Conservation (phyloP, 83 land plant genomes). For the Picea engelmannii region DNA sequence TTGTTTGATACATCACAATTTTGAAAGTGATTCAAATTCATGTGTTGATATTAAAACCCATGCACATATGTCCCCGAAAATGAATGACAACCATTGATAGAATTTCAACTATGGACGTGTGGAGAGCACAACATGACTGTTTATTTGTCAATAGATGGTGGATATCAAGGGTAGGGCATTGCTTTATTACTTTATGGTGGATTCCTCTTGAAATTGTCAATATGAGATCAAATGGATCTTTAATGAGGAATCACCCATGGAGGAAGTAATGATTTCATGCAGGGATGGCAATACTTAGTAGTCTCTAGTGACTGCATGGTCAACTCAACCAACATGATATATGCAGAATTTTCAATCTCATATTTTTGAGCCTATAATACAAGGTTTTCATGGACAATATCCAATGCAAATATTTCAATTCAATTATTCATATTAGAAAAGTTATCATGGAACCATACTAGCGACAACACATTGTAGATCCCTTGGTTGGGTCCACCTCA, state of each 20-base stretch:
- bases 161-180: no score
- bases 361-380: neutral
- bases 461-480: conserved; percentile 6
- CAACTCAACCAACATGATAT: neutral
- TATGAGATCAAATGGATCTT: neutral
- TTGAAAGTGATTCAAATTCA: no score
- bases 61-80: no score
- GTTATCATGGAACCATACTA: neutral
- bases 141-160: no score
- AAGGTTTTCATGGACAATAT: neutral
- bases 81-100: no score
- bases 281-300: neutral
- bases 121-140: no score
- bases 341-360: conserved; percentile 6
- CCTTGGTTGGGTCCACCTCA: neutral
- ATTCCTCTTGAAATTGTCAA: neutral
- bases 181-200: no score
- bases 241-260: neutral
- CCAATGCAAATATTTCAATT: neutral
- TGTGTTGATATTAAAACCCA: no score
- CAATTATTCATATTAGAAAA: conserved; percentile 5
- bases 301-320: neutral
- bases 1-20: no score
- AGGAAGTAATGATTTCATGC: neutral
- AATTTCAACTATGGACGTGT: no score